Evolutionary conservation across 768 basidiomycete genomes (phyloP).

Genomic region (Leucosporidium creatinivorum): DNA sequence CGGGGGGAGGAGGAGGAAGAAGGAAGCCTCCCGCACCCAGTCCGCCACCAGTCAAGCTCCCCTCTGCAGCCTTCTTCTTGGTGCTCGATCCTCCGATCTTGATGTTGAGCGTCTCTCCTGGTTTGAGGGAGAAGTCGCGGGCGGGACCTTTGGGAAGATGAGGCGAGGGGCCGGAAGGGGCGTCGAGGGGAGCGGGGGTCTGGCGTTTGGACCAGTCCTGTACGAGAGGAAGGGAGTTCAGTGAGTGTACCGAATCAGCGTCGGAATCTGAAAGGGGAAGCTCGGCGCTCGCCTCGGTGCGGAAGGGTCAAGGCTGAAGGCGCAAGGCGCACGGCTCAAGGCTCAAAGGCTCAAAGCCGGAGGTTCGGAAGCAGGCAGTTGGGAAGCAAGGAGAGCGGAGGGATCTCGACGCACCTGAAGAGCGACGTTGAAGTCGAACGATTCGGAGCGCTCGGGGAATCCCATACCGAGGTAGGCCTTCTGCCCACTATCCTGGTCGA

Average conservation of each 20-base stretch:
- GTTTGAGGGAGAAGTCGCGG: slow-evolving; percentile 37
- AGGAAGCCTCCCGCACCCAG: slow-evolving; percentile 22
- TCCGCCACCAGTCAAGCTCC: background rate
- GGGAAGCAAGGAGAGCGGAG: background rate
- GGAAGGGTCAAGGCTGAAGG: no score
- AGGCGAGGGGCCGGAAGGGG: slow-evolving; percentile 11
- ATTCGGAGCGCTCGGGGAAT: slow-evolving; percentile 36
- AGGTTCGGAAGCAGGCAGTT: no score
- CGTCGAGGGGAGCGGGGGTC: background rate
- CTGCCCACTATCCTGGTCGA: slow-evolving; percentile 16
- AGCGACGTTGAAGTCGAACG: slow-evolving; percentile 38
- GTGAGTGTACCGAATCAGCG: no score
- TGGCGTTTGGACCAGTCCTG: slow-evolving; percentile 27
- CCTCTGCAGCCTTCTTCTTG: slow-evolving; percentile 13
- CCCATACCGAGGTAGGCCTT: slow-evolving; percentile 37
- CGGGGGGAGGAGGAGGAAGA: slow-evolving; percentile 18
- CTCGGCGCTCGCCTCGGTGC: no score
- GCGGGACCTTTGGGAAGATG: slow-evolving; percentile 11
- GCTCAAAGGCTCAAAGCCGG: no score
- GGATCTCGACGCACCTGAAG: slow-evolving; percentile 23
- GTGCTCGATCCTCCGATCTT: slow-evolving; percentile 28
- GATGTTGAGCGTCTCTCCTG: slow-evolving; percentile 36
- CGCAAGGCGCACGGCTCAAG: no score
- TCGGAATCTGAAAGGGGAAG: no score
- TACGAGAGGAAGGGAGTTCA: background rate